Evolutionary conservation across 306 rosid genomes (phyloP).

Genomic region (Gastrolobium bilobum): DNA sequence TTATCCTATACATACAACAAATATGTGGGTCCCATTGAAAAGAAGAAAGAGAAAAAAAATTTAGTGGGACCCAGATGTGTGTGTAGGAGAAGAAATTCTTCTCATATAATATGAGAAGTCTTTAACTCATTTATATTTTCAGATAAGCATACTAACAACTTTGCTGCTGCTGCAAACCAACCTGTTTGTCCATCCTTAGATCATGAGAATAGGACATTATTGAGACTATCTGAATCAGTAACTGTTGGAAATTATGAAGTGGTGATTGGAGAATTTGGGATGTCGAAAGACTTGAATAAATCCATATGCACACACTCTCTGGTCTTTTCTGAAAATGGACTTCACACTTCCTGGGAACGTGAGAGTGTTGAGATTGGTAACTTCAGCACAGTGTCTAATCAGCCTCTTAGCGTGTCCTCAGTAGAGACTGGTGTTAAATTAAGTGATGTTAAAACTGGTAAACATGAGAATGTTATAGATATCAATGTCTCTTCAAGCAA

Average conservation of each 20-base stretch:
- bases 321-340: constrained; percentile 48
- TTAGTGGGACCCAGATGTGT: too few species aligned
- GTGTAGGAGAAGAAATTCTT: too few species aligned
- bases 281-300: constrained; percentile 48
- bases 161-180: too few species aligned
- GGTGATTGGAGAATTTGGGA: constrained; percentile 25
- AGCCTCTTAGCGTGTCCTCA: constrained; percentile 34
- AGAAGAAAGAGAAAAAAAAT: too few species aligned
- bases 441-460: constrained; percentile 46
- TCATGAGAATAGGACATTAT: too few species aligned
- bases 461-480: constrained; percentile 41
- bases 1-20: too few species aligned
- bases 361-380: constrained; percentile 46
- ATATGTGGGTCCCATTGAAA: too few species aligned
- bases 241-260: constrained; percentile 16
- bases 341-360: constrained; percentile 40
- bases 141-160: too few species aligned
- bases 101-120: too few species aligned
- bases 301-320: constrained; percentile 45
- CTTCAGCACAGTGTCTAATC: constrained; percentile 44
- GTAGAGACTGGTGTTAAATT: constrained; percentile 44
- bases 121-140: too few species aligned
- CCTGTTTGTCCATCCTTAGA: too few species aligned
- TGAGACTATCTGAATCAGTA: too few species aligned
- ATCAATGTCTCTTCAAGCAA: constrained; percentile 49